phyloP scores from a whole-genome alignment of 2,329 filamentous ascomycete species.

The Botrytis fabae region DNA sequence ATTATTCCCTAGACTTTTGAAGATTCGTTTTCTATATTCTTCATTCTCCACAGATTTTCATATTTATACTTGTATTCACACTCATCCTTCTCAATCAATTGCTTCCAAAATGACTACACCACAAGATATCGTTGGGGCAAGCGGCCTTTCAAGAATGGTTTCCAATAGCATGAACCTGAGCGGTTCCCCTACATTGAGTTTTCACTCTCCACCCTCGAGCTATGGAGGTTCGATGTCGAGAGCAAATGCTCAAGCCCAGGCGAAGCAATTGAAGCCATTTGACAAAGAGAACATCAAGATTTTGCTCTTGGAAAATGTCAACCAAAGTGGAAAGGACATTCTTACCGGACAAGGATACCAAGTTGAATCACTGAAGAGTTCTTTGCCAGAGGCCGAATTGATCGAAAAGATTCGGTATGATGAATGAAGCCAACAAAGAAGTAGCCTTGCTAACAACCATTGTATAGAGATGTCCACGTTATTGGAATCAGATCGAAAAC shows the following conservation, averaged over 20 bases:
- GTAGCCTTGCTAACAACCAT: slow-evolving; percentile 27
- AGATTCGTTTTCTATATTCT: not conserved
- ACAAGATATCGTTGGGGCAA: slow-evolving; percentile 50
- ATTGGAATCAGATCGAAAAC: slow-evolving; percentile 99
- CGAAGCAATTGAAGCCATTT: slow-evolving; percentile 91
- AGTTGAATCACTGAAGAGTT: slow-evolving; percentile 87
- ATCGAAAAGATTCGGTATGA: slow-evolving; percentile 90
- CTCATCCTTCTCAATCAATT: not conserved
- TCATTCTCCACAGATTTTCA: not conserved
- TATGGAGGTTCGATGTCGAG: slow-evolving; percentile 48
- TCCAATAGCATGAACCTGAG: slow-evolving; percentile 63
- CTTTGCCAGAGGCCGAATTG: slow-evolving; percentile 86
- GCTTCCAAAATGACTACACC: slow-evolving; percentile 27
- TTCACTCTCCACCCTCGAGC: slow-evolving; percentile 71
- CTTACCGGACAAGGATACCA: slow-evolving; percentile 88
- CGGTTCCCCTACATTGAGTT: slow-evolving; percentile 68
- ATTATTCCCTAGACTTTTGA: not conserved
- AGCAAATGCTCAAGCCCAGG: slow-evolving; percentile 44
- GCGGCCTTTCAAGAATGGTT: slow-evolving; percentile 44
- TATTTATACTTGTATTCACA: not conserved
- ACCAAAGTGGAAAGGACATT: slow-evolving; percentile 83
- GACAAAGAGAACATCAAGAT: slow-evolving; percentile 96
- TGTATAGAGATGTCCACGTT: slow-evolving; percentile 81
- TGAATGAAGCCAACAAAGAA: slow-evolving; percentile 10
- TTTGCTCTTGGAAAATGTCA: slow-evolving; percentile 92